Conservation (phyloP, 495 filamentous ascomycete genomes). For the Bombardia bombarda region DNA sequence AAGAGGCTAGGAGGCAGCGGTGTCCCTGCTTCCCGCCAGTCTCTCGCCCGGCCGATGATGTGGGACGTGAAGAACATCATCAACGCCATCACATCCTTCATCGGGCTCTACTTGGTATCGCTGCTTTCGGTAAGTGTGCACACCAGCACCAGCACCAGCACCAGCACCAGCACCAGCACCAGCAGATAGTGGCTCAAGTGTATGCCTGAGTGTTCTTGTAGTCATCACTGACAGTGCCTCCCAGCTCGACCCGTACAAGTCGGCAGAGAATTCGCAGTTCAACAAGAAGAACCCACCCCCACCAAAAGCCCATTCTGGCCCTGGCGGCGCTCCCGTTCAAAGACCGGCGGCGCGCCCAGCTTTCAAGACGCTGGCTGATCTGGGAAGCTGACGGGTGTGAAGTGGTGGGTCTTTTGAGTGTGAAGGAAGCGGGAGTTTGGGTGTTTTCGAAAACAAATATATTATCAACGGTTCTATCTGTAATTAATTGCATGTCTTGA, state of each 20-base stretch:
- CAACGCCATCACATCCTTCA: conserved; percentile 42
- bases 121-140: conserved; percentile 45
- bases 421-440: background rate
- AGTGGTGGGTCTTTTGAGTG: background rate
- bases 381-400: conserved; percentile 11
- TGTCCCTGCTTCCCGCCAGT: conserved; percentile 8
- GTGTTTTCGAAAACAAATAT: too few species aligned
- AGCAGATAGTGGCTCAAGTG: too few species aligned
- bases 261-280: conserved; percentile 56
- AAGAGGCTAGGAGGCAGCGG: conserved; percentile 25
- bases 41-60: conserved; percentile 21
- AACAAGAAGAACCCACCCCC: conserved; percentile 41
- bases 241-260: conserved; percentile 59
- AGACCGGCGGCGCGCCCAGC: conserved; percentile 21
- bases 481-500: background rate
- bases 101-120: conserved; percentile 52
- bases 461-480: too few species aligned
- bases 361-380: conserved; percentile 37
- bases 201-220: too few species aligned
- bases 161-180: too few species aligned
- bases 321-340: conserved; percentile 14
- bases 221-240: too few species aligned
- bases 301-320: conserved; percentile 9
- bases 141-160: too few species aligned
- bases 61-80: conserved; percentile 38